A percentile compares a stretch with the other conserved stretches of the same genome.
phyloP scores from a whole-genome alignment of 192 early-diverging fungal genomes.

The Entophlyctis helioformis region DNA sequence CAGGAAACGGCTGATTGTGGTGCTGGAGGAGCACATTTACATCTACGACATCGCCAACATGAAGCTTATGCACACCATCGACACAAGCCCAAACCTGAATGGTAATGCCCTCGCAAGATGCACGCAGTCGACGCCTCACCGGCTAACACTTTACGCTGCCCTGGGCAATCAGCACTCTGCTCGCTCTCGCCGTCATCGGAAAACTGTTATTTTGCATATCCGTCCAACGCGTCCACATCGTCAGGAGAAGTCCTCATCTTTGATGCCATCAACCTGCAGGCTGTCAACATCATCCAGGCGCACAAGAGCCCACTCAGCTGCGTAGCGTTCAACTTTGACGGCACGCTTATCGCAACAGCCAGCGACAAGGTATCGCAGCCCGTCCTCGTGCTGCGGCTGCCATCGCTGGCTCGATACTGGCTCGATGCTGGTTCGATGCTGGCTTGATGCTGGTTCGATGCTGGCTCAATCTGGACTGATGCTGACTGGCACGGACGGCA shows the following conservation, averaged over 20 bases:
- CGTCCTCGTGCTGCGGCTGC: no score
- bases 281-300: slow-evolving; percentile 87
- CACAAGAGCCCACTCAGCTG: slow-evolving; percentile 85
- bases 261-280: slow-evolving; percentile 76
- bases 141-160: no score
- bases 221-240: slow-evolving; percentile 44
- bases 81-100: slow-evolving; percentile 84
- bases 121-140: no score
- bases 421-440: no score
- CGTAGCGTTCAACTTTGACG: slow-evolving; percentile 79
- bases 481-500: background rate
- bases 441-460: no score
- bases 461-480: no score
- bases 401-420: no score
- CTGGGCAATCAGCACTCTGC: slow-evolving; percentile 56
- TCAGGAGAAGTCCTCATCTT: slow-evolving; percentile 85
- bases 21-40: slow-evolving; percentile 92
- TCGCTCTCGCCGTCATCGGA: slow-evolving; percentile 86
- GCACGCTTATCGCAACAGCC: slow-evolving; percentile 87
- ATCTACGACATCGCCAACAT: slow-evolving; percentile 98
- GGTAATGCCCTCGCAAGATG: slow-evolving; percentile 46
- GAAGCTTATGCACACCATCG: slow-evolving; percentile 91
- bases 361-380: slow-evolving; percentile 94
- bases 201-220: slow-evolving; percentile 92
- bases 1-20: slow-evolving; percentile 81